These are phyloP conservation scores for Arthroderma sp. DNA, from an alignment of 2,329 filamentous ascomycete species.

Conservation along the genomic window DNA sequence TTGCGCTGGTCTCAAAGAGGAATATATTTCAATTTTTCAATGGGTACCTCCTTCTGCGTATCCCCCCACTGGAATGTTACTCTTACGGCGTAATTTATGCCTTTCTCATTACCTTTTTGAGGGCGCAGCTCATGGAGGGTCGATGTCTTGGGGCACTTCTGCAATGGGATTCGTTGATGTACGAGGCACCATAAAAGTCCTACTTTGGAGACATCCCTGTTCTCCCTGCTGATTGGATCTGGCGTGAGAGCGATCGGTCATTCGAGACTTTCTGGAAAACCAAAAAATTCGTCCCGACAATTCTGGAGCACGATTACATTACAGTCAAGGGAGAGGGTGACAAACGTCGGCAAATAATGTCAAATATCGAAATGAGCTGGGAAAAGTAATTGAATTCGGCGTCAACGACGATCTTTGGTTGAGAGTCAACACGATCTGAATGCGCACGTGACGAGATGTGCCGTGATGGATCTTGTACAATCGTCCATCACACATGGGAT, in stretches of 20 bases:
- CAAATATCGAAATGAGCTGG: too few species aligned
- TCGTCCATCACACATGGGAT: too few species aligned
- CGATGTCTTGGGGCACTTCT: slow-evolving; percentile 12
- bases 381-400: slow-evolving; percentile 16
- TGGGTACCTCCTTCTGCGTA: neutral
- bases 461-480: too few species aligned
- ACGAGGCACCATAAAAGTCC: slow-evolving; percentile 7
- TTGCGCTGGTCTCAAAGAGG: neutral
- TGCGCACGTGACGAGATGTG: too few species aligned
- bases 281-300: neutral
- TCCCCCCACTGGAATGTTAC: neutral
- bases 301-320: too few species aligned
- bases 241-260: slow-evolving; percentile 10
- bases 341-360: too few species aligned
- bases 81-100: neutral
- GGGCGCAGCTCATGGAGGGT: slow-evolving; percentile 14
- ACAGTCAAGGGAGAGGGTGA: too few species aligned
- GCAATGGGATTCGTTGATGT: slow-evolving; percentile 12
- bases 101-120: slow-evolving; percentile 3
- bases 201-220: slow-evolving; percentile 11
- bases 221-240: slow-evolving; percentile 2
- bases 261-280: slow-evolving; percentile 14
- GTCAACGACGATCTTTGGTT: slow-evolving; percentile 35
- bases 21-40: neutral
- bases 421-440: too few species aligned